Base-by-base conservation (phyloP, 2,329 filamentous ascomycete species). In the Pseudocercospora pini-densiflorae region DNA sequence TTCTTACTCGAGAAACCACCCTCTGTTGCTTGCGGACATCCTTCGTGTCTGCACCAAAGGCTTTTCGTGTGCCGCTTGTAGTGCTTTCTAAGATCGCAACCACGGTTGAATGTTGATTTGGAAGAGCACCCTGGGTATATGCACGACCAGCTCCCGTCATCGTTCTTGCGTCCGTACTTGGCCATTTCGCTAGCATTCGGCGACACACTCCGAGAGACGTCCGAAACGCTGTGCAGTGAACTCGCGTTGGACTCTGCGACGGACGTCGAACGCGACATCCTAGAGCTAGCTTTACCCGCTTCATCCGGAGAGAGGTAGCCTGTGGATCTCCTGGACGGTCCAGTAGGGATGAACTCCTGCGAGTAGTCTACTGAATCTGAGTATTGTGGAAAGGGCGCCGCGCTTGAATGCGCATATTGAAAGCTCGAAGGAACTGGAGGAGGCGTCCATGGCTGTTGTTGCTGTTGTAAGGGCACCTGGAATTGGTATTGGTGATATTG, bases 1-100 rank as follows among this genome's bases (percentile, higher is more conserved):
- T 89, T 89, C 74, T 88, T 88, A 72, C 85, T 87, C 6, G 86
- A 88, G 73, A 89, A 89, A 0, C 87, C 87, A 33, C 85, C 86
- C 40, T 83, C 82, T 2, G 78, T 80, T 9, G 85, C 80, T 71
- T 88, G 85, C 12, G 86, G 85, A 73, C 87, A 89, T 12, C 85
- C 85, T 58, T 84, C 80, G 65, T 87, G 81, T 4, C 86, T 84
- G 75, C 87, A 89, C 75, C 87, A 88, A 61, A 88, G 83, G 16
- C 86, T 82, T 71, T 89, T 89, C 29, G 83, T 86, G 75, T 89
- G 87, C 14, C 87, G 81, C 73, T 88, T 88, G 79, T 85, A 88
- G 73, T 89, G 87, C 72, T 89, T 89, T 29, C 87, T 81, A 19
- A 89, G 78, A 74, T 89, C 87, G 73, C 87, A 89, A 33, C 86